Percentiles rank a stretch among this genome's conserved stretches.
phyloP scores from a whole-genome alignment of 495 filamentous ascomycete genomes.

The Trichoderma gamsii region DNA sequence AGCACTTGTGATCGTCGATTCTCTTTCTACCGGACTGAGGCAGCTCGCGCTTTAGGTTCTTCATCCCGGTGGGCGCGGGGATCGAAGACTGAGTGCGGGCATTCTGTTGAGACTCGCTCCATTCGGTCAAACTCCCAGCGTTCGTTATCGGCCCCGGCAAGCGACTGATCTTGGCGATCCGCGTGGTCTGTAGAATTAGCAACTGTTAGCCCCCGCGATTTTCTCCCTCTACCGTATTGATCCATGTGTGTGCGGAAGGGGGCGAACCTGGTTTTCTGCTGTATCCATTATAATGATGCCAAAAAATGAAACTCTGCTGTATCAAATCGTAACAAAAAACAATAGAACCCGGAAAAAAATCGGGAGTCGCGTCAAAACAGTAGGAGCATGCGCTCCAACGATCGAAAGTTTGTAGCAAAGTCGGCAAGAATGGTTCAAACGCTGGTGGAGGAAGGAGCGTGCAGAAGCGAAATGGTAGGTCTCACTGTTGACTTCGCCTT shows the following conservation, averaged over 20 bases:
- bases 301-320: not conserved
- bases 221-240: not conserved
- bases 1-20: not conserved
- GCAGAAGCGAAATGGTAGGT: constrained; percentile 1
- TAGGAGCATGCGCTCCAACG: not conserved
- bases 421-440: not conserved
- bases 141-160: constrained; percentile 11
- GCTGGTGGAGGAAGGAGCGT: not conserved
- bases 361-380: not conserved
- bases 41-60: constrained; percentile 33
- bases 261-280: constrained; percentile 36
- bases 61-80: constrained; percentile 25
- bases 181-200: constrained; percentile 5
- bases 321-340: not conserved
- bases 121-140: constrained; percentile 31
- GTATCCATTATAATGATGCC: constrained; percentile 35
- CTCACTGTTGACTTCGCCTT: not conserved
- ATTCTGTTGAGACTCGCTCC: constrained; percentile 60
- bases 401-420: not conserved
- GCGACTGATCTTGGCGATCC: constrained; percentile 13
- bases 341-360: not conserved
- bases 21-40: constrained; percentile 27
- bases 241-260: not conserved
- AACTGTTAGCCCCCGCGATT: not conserved
- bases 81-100: constrained; percentile 54